phyloP scores from a whole-genome alignment of 257 asterid species.

The Solanum rostratum region DNA sequence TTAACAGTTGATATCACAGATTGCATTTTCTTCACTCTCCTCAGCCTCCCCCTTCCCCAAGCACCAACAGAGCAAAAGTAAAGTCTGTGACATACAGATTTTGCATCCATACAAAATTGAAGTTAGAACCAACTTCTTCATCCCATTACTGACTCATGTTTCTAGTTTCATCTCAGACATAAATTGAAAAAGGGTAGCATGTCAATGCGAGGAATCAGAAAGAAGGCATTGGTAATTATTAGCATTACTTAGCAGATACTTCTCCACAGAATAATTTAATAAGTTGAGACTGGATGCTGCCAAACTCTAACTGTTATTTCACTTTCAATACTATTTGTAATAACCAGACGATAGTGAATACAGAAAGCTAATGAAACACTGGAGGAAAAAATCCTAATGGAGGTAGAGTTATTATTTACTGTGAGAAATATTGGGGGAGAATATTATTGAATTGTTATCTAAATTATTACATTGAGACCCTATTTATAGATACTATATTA shows the following conservation, averaged over 20 bases:
- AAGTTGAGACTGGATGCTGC: not conserved
- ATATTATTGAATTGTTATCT: too few relatives aligned
- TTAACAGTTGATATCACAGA: not conserved
- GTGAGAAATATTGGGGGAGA: too few relatives aligned
- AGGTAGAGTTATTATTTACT: not conserved
- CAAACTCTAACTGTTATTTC: not conserved
- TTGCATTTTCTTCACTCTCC: not conserved
- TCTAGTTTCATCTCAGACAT: not conserved
- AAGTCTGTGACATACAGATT: not conserved
- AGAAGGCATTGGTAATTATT: not conserved
- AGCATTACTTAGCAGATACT: not conserved
- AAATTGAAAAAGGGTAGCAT: not conserved
- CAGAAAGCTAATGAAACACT: not conserved
- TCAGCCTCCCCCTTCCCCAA: not conserved
- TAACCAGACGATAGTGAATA: not conserved
- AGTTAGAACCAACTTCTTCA: not conserved
- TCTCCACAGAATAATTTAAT: not conserved
- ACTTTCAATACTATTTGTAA: not conserved
- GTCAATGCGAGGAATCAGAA: not conserved
- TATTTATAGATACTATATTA: too few relatives aligned
- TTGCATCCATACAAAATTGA: not conserved
- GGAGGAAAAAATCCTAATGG: not conserved
- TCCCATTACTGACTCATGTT: not conserved
- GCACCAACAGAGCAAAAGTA: not conserved
- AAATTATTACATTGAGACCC: too few relatives aligned